phyloP scores from a whole-genome alignment of 2,329 filamentous ascomycete genomes.

The Xylaria sp. region DNA sequence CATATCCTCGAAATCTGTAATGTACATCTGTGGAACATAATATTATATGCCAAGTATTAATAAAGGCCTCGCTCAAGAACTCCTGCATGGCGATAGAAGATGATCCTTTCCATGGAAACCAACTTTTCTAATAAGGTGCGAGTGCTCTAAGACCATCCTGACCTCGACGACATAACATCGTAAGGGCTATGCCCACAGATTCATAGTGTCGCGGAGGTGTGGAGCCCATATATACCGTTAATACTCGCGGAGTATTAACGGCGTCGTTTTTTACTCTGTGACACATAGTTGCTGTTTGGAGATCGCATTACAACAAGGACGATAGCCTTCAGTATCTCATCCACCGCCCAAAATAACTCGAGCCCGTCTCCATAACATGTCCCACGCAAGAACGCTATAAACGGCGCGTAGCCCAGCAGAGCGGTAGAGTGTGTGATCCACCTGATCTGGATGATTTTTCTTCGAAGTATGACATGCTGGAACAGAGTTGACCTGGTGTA shows the following conservation, averaged over 20 bases:
- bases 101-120: slow-evolving; percentile 13
- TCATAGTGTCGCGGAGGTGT: no score
- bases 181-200: slow-evolving; percentile 15
- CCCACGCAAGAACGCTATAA: slow-evolving; percentile 16
- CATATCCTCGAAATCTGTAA: slow-evolving; percentile 13
- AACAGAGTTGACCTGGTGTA: slow-evolving; percentile 22
- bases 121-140: slow-evolving; percentile 13
- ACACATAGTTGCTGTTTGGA: slow-evolving; percentile 22
- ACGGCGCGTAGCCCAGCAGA: slow-evolving; percentile 18
- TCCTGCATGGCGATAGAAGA: slow-evolving; percentile 15
- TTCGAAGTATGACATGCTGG: slow-evolving; percentile 20
- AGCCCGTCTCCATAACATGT: slow-evolving; percentile 20
- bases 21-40: slow-evolving; percentile 13
- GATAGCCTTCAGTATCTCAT: slow-evolving; percentile 22
- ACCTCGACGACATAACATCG: slow-evolving; percentile 12
- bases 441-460: slow-evolving; percentile 21
- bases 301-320: slow-evolving; percentile 13
- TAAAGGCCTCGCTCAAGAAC: slow-evolving; percentile 16
- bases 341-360: slow-evolving; percentile 16
- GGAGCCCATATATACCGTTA: no score
- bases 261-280: no score
- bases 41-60: slow-evolving; percentile 7
- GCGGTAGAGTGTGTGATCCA: slow-evolving; percentile 19
- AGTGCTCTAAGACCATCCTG: slow-evolving; percentile 12
- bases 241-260: no score